phyloP scores from a whole-genome alignment of 169 alveolate species.

The Plasmodium coatneyi region DNA sequence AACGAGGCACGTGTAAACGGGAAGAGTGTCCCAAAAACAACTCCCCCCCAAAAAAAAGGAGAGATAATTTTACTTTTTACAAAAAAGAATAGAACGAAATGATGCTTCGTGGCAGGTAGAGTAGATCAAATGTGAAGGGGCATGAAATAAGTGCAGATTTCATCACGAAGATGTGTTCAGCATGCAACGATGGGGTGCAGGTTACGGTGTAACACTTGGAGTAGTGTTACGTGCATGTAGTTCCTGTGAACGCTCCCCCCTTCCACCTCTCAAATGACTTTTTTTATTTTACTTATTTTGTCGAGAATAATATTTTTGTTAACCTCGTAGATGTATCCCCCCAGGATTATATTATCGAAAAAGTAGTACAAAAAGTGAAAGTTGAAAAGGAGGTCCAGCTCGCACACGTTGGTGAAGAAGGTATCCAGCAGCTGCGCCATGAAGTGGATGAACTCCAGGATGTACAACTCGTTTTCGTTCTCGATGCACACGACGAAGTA shows the following conservation, averaged over 20 bases:
- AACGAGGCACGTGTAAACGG: not conserved
- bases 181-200: not conserved
- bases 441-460: slow-evolving; percentile 91
- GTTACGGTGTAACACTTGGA: too few relatives aligned
- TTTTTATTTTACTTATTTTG: slow-evolving; percentile 41
- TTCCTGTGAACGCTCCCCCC: not conserved
- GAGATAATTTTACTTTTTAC: not conserved
- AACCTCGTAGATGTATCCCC: slow-evolving; percentile 92
- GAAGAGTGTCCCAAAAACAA: not conserved
- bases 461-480: slow-evolving; percentile 91
- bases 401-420: slow-evolving; percentile 94
- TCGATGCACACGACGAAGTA: slow-evolving; percentile 92
- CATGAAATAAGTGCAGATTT: too few relatives aligned
- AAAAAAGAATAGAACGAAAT: not conserved
- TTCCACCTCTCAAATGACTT: not conserved
- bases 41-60: not conserved
- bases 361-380: slow-evolving; percentile 92
- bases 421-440: slow-evolving; percentile 93
- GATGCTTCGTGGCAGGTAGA: not conserved
- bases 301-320: slow-evolving; percentile 84
- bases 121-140: not conserved
- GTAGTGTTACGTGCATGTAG: not conserved
- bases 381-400: slow-evolving; percentile 92
- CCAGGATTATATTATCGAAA: slow-evolving; percentile 91
- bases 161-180: not conserved